phyloP scores from a whole-genome alignment of 805 yeast species.

The Kodamaea laetipori region DNA sequence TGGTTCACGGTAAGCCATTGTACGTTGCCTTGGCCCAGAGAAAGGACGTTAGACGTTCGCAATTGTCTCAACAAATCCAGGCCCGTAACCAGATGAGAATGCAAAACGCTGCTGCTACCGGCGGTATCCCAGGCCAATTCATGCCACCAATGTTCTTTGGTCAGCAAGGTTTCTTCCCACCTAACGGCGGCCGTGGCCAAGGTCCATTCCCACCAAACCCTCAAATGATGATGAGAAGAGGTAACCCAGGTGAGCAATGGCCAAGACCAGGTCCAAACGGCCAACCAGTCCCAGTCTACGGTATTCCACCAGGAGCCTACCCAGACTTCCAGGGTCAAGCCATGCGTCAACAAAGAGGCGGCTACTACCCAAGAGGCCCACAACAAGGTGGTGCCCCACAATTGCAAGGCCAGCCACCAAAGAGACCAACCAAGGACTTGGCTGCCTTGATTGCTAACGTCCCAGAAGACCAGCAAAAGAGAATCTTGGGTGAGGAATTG shows the following conservation, averaged over 20 bases:
- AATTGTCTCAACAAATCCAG: slow-evolving; percentile 95
- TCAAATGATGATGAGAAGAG: slow-evolving; percentile 70
- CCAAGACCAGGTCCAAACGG: slow-evolving; percentile 79
- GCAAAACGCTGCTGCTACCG: slow-evolving; percentile 93
- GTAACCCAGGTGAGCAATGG: slow-evolving; percentile 60
- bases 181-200: slow-evolving; percentile 79
- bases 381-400: slow-evolving; percentile 35
- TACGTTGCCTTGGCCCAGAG: slow-evolving; percentile 99
- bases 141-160: slow-evolving; percentile 85
- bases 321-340: slow-evolving; percentile 49
- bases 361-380: slow-evolving; percentile 51
- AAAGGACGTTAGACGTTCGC: slow-evolving; percentile 95
- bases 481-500: slow-evolving; percentile 95
- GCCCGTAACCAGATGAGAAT: slow-evolving; percentile 98
- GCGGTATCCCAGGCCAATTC: slow-evolving; percentile 84
- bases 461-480: slow-evolving; percentile 93
- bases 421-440: slow-evolving; percentile 49
- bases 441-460: slow-evolving; percentile 63
- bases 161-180: slow-evolving; percentile 81
- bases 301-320: slow-evolving; percentile 76
- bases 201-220: slow-evolving; percentile 79
- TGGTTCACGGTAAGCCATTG: slow-evolving; percentile 92
- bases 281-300: slow-evolving; percentile 81
- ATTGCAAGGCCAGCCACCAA: slow-evolving; percentile 11
- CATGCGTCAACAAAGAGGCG: slow-evolving; percentile 60